Evolutionary conservation across 306 rosid species (phyloP), one percentile per base, ranked within the genome.

Genomic region (Cyclanthera cordifolia): DNA sequence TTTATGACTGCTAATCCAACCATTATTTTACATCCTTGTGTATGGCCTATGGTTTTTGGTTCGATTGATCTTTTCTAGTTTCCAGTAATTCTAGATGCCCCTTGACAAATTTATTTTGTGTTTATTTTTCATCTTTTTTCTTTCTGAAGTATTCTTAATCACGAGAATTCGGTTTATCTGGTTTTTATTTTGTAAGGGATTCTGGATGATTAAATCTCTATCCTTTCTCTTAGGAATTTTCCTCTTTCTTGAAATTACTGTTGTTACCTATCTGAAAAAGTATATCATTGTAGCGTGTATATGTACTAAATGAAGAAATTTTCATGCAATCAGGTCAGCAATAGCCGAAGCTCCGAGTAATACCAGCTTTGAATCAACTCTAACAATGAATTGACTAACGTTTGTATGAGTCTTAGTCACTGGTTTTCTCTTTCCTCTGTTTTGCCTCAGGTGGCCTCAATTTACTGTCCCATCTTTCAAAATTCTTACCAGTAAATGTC

Each of bases 391-490:
- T 39, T 39, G 49, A 41, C 20, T 61, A 37, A 45, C 32, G 15
- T 45, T 45, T 7, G 54, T 23, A 23, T 39, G 53, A 65, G 21
- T 25, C 39, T 46, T 43, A 66, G 39, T 65, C 54, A 45, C 19
- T 66, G 14, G 39, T 65, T 45, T 65, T 41, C 54, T 45, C 41
- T 65, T 65, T 46, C 66, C 3, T n/a, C 43, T 27, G 53, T 71
- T 75, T 20, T 23, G 17, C 28, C 43, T 72, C 84, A 93, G 99
- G 96, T 89, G 96, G 96, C 96, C 99, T 69, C 96, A 93, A 66
- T 74, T 67, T 73, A 77, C 54, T 50, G 53, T 93, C 77, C 96
- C 96, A 17, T 68, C 87, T 70, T 93, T 93, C 80, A 93, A 88
- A 82, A 66, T 93, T 73, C 64, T 79, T 46, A 75, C 78, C 25